Base-by-base conservation (phyloP, 2,329 filamentous ascomycete genomes). In the Drechslerella dactyloides region DNA sequence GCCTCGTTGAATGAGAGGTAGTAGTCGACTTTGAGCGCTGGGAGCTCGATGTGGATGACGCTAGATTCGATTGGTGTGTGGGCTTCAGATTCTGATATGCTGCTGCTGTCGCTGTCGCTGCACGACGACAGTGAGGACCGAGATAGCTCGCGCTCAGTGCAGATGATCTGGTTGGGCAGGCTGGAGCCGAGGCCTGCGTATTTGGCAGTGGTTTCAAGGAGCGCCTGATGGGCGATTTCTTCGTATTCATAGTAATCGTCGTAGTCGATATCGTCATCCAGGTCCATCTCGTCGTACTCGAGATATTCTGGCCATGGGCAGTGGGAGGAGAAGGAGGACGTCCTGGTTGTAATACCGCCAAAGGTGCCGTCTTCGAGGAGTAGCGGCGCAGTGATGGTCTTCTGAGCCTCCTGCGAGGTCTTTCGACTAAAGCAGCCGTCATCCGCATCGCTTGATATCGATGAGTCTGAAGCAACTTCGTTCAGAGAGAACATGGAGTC, bases 171-270 rank as follows among this genome's bases (percentile, higher is more conserved):
- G 21, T 72, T 55, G 55, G 51, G 40, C 27, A 72, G 50, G 40
- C 68, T 72, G 2, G 60, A 60, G 17, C 68, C 68, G n/a, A 72
- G 60, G 56, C 59, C 59, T 40, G 68, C 52, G n/a, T 72, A 64
- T 55, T 65, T 63, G 37, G 46, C 33, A 35, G 60, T 55, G 40
- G n/a, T 60, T 21, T 65, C 23, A 42, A 58, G n/a, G 24, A 72
- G 48, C n/a, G 33, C 60, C 53, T 72, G 55, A 15, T 72, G 60
- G 21, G 51, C 55, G 27, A 63, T 60, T 42, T 72, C 54, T 33
- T 72, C 68, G 42, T 65, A 72, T 48, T 70, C 66, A 24, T 70
- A 70, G 57, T 70, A 70, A 30, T 70, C 66, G 23, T 70, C 66
- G 24, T 70, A 70, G 54, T 70, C 66, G 52, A 72, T 72, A 21